Percentiles rank a stretch among this genome's conserved stretches.
Conservation (phyloP, 2,329 filamentous ascomycete genomes). For the Laburnicola sp. region DNA sequence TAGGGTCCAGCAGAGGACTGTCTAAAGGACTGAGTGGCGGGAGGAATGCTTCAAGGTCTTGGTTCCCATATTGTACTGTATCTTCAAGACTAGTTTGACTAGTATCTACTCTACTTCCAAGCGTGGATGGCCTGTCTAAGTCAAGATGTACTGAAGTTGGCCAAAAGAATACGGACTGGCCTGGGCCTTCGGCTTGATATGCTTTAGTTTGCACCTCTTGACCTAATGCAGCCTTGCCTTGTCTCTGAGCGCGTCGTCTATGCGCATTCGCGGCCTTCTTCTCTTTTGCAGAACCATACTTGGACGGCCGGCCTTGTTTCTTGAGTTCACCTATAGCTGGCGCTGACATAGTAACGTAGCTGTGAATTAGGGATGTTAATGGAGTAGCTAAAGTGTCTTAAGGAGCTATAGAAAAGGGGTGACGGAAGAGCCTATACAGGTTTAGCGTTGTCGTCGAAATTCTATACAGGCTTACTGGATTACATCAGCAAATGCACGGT, state of each 20-base stretch:
- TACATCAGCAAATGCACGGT: no score
- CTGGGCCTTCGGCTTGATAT: background rate
- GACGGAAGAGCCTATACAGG: background rate
- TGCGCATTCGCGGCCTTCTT: conserved; percentile 1
- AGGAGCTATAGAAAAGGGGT: background rate
- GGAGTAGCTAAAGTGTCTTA: background rate
- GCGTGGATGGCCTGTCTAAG: background rate
- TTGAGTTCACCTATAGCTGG: background rate
- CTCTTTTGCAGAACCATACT: conserved; percentile 1
- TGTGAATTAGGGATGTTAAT: no score
- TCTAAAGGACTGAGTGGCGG: background rate
- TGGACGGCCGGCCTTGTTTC: background rate
- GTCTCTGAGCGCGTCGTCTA: background rate
- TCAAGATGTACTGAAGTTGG: background rate
- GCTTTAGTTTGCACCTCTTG: background rate
- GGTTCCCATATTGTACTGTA: background rate
- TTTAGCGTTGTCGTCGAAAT: conserved; percentile 3
- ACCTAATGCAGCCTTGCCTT: background rate
- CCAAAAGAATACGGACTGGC: background rate
- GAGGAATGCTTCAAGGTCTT: background rate
- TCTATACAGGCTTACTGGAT: no score
- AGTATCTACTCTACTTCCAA: background rate
- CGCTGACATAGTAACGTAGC: background rate
- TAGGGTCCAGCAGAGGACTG: background rate
- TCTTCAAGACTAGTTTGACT: background rate